Evolutionary conservation across 2,329 filamentous ascomycete species (phyloP).

Genomic region (Curvularia sp.): DNA sequence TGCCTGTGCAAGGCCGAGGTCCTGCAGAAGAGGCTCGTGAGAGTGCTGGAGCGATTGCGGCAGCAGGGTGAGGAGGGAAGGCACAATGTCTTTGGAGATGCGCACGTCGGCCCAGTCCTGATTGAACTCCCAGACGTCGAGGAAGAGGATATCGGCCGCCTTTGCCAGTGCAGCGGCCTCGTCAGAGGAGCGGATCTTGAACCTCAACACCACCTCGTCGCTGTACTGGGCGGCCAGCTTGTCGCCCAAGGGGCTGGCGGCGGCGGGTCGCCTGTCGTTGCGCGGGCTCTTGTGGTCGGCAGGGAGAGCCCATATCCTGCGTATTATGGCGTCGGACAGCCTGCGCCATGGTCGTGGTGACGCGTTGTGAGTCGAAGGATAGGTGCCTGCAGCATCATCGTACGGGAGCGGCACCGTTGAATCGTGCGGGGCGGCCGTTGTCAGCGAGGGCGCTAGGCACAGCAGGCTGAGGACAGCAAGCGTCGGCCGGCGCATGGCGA

Average conservation of each 20-base stretch:
- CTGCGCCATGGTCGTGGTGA: constrained; percentile 46
- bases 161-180: constrained; percentile 76
- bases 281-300: constrained; percentile 25
- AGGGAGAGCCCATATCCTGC: constrained; percentile 42
- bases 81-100: constrained; percentile 76
- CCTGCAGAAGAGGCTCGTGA: constrained; percentile 78
- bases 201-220: constrained; percentile 86
- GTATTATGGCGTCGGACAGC: constrained; percentile 48
- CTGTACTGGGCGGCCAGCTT: constrained; percentile 65
- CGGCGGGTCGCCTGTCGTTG: background rate
- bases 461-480: constrained; percentile 41
- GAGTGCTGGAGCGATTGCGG: constrained; percentile 75
- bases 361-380: constrained; percentile 24
- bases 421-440: constrained; percentile 44
- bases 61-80: constrained; percentile 79
- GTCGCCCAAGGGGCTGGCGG: constrained; percentile 19
- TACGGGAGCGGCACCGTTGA: constrained; percentile 21
- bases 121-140: constrained; percentile 91
- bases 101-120: constrained; percentile 84
- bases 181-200: constrained; percentile 73
- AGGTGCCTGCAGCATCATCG: constrained; percentile 18
- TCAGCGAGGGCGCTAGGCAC: constrained; percentile 39
- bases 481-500: constrained; percentile 41
- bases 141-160: constrained; percentile 75
- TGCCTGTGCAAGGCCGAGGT: constrained; percentile 71